Base-by-base conservation (phyloP, 2,329 filamentous ascomycete species). In the Aspergillus sp. region DNA sequence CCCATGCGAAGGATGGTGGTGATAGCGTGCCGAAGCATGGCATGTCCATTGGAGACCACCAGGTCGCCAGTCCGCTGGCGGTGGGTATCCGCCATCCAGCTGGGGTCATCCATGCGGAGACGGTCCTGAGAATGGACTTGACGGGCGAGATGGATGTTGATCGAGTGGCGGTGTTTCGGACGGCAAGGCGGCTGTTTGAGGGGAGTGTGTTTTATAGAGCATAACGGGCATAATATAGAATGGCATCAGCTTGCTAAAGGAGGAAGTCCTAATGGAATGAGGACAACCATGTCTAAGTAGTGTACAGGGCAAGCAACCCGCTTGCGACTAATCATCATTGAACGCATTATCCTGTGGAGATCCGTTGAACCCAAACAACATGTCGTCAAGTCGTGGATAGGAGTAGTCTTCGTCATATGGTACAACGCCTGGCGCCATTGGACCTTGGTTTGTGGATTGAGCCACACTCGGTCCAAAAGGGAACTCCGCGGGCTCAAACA, bases 341-440 rank as follows among this genome's bases (percentile, higher is more conserved):
- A 29, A 29, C 9, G 25, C 25, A 7, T 41, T 48, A 42, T 58
- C 57, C 44, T 55, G 49, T 23, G 58, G 56, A 2, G 65, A 67
- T 9, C 65, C 64, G 54, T 71, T 69, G 42, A 70, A 69, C 1
- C 67, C 66, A 52, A 71, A 71, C 20, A 71, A 48, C 55, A 65
- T 63, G 53, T 71, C 64, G 45, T 69, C 65, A 38, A 38, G 34
- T 10, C 11, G 10, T 23, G 41, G 41, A 43, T 43, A 17, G 14
- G 43, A 45, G 16, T 25, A 25, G 19, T 14, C 44, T 4, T 32
- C 44, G 7, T 10, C 29, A 46, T n/a, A 32, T n/a, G 23, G 14
- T 17, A 13, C 13, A 19, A 17, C 43, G 13, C 21, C 20, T 14
- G 20, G 19, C 7, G 16, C 19, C 41, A 21, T 21, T 2, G 41